Evolutionary conservation across 2,329 filamentous ascomycete genomes (phyloP), one percentile per base, ranked within the genome.

Genomic region (Colletotrichum somersetense): DNA sequence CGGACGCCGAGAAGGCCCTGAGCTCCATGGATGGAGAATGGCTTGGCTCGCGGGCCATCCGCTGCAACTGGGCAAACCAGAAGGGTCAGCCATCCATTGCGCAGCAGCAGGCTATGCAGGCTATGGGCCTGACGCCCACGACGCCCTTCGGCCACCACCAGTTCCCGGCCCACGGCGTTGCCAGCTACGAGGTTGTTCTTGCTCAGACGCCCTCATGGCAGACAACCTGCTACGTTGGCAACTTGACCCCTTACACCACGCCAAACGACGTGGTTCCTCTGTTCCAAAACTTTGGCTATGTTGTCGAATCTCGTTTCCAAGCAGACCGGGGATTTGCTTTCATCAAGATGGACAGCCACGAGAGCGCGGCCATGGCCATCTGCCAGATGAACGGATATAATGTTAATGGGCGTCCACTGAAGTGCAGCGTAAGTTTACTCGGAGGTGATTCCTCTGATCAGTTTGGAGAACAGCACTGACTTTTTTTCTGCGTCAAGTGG

Each of bases 61-160:
- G 96, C 77, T 98, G 96, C 89, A 99, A 99, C 87, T 99, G 96
- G 96, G 96, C 96, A 73, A 99, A 99, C 86, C 96, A 99, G 81
- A 99, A 99, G 87, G 96, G 96, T n/a, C 96, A 99, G 80, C 96
- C 96, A 68, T 98, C 96, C 2, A 98, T 98, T 82, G 95, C 95
- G 61, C 96, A 99, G 85, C 96, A 98, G 84, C 94, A 97, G 83
- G 94, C 95, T 48, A 96, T 99, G 94, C 92, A 92, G 74, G 93
- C 95, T 71, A 97, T 98, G 94, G 96, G 96, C 80, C 95, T 99
- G 92, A 97, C 96, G 35, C 96, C 96, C 6, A 97, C 96, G 40
- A 98, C 95, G 58, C 95, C 96, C 16, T 99, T 95, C 79, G 96
- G 96, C 44, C 95, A 97, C 80, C 96, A 99, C 81, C 96, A 98